Evolutionary conservation across 129 eudicot genomes (phyloP).

Genomic region (Glebionis coronaria): DNA sequence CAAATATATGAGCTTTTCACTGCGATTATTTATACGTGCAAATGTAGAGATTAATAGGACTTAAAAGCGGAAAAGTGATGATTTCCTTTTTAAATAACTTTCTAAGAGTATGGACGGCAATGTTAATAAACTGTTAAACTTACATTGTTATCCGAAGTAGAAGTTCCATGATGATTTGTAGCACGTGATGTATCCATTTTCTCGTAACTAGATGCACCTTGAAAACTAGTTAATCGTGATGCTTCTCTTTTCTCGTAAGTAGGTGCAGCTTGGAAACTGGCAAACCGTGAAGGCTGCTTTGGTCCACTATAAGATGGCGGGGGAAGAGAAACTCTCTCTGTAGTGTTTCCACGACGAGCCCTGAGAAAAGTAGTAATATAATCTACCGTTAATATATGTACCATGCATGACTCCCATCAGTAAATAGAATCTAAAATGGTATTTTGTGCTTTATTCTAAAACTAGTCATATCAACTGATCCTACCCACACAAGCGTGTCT

Average conservation of each 20-base stretch:
- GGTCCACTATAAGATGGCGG: constrained; percentile 68
- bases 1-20: not conserved
- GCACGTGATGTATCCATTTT: constrained; percentile 23
- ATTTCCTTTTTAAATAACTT: not conserved
- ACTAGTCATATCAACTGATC: no score
- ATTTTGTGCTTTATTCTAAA: no score
- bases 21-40: not conserved
- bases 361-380: constrained; percentile 28
- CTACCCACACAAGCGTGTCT: no score
- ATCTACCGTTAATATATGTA: constrained; percentile 3
- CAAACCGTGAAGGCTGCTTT: constrained; percentile 51
- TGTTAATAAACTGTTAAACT: constrained; percentile 12
- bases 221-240: constrained; percentile 37
- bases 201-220: constrained; percentile 39
- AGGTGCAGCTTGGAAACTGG: constrained; percentile 46
- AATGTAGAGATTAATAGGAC: not conserved
- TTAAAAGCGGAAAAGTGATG: not conserved
- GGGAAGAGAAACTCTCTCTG: constrained; percentile 74
- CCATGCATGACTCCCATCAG: not conserved
- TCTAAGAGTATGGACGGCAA: not conserved
- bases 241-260: constrained; percentile 31
- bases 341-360: constrained; percentile 52
- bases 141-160: constrained; percentile 55
- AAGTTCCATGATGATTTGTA: constrained; percentile 35
- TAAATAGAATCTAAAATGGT: not conserved